These are phyloP conservation scores for Tulasnella sp. DNA, from an alignment of 768 basidiomycete genomes.

Conservation along the genomic window DNA sequence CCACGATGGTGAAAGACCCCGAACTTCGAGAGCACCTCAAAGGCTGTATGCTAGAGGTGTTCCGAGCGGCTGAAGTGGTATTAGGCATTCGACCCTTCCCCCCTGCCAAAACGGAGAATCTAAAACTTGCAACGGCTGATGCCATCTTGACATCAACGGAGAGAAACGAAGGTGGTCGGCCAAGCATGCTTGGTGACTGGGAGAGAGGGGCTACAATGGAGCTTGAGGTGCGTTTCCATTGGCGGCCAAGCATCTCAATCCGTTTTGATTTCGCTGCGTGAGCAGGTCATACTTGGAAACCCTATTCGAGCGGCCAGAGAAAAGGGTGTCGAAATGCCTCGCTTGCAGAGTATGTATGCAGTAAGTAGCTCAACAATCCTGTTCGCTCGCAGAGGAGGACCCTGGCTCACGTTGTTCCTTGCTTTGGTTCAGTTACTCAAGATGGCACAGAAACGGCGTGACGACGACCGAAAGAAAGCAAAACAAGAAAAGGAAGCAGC, in stretches of 20 bases:
- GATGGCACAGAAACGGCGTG: conserved; percentile 38
- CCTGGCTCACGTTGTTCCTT: background rate
- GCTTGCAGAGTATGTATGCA: conserved; percentile 43
- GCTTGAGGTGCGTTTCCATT: conserved; percentile 39
- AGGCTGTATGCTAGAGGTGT: conserved; percentile 42
- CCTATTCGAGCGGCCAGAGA: too few species aligned
- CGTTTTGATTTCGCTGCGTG: too few species aligned
- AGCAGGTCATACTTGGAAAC: too few species aligned
- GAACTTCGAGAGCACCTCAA: conserved; percentile 39
- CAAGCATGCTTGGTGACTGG: conserved; percentile 43
- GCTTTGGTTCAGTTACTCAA: conserved; percentile 37
- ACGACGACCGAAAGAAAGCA: conserved; percentile 29
- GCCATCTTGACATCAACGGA: conserved; percentile 40
- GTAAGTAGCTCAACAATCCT: conserved; percentile 7
- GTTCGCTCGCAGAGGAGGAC: background rate
- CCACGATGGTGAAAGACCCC: conserved; percentile 40
- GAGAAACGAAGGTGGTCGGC: conserved; percentile 40
- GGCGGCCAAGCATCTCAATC: background rate
- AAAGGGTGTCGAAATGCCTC: conserved; percentile 42
- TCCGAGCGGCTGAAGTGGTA: conserved; percentile 39
- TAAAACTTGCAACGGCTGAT: conserved; percentile 39
- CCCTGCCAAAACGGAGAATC: conserved; percentile 30
- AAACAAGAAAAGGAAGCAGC: background rate
- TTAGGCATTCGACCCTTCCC: conserved; percentile 39
- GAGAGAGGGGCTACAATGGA: conserved; percentile 41